Base-by-base conservation (phyloP, 164 flowering plant genomes). In the Umbellularia californica region DNA sequence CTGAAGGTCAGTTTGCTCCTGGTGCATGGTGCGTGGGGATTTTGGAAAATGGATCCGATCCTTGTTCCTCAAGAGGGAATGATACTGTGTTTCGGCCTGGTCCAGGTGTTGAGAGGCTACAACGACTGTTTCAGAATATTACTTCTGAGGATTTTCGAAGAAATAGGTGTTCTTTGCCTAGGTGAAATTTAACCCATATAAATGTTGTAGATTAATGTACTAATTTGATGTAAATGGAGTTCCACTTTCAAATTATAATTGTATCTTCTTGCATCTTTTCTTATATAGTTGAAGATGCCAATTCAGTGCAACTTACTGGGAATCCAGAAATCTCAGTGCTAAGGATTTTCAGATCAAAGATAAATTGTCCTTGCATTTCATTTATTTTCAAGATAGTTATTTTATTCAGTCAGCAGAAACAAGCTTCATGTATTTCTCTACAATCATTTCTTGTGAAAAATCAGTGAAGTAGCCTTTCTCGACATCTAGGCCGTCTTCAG, bases 11-110 rank as follows among this genome's bases (percentile, higher is more conserved):
- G 66, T 92, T 95, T 77, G 80, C 90, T 22, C 89, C 89, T 11
- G 98, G 99, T 6, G 98, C 89, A 50, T 92, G 99, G 98, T 93
- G 98, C 72, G 65, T 84, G 28, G 99, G 97, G 52, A 83, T 83
- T 77, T 81, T 89, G 22, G 83, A 79, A 3, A 79, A 73, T 72
- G 94, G 88, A 22, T 68, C 85, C 1, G 97, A 93, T 68, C 98
- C 98, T 10, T 95, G 99, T 77, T 84, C 83, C 17, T 17, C 79
- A 33, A 85, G 86, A 27, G 97, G 99, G 2, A 77, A 87, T 70
- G 88, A 86, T 77, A 83, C 90, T 0, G 84, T 84, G n/a, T 93
- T 93, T 74, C 84, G 82, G 66, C 92, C 90, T n/a, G 95, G 99
- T 27, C 88, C 90, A 14, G 95, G 97, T 62, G 90, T 92, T 13